A percentile compares a stretch with the other conserved stretches of the same genome.
Evolutionary conservation across 2,329 filamentous ascomycete species (phyloP).

Genomic region (Botrytis hyacinthi): DNA sequence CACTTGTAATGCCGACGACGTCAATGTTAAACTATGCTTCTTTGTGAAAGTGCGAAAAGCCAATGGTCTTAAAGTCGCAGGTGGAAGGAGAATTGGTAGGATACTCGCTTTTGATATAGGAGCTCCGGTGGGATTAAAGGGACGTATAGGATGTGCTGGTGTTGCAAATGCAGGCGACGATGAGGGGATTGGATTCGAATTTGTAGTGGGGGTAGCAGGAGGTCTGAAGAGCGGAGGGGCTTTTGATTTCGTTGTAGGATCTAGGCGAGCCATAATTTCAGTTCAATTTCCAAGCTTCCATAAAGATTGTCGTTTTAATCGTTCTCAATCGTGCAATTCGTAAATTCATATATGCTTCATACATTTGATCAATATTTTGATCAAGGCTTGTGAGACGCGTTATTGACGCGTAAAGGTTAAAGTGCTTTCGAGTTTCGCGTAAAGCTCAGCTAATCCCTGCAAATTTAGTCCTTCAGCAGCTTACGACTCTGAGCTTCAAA

Average conservation of each 20-base stretch:
- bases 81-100: slow-evolving; percentile 84
- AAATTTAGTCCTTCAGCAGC: background rate
- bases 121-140: slow-evolving; percentile 45
- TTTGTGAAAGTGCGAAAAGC: slow-evolving; percentile 97
- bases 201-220: slow-evolving; percentile 31
- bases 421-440: slow-evolving; percentile 20
- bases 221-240: slow-evolving; percentile 35
- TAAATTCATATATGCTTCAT: slow-evolving; percentile 4
- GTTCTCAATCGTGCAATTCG: background rate
- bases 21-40: slow-evolving; percentile 92
- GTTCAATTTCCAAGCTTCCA: background rate
- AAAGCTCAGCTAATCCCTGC: slow-evolving; percentile 8
- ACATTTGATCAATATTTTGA: background rate
- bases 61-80: slow-evolving; percentile 80
- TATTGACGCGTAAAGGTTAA: slow-evolving; percentile 22
- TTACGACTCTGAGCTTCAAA: slow-evolving; percentile 1
- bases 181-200: slow-evolving; percentile 66
- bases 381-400: slow-evolving; percentile 25
- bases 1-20: slow-evolving; percentile 79
- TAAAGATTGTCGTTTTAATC: background rate
- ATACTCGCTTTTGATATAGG: slow-evolving; percentile 48
- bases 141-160: slow-evolving; percentile 73
- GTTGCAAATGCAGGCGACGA: slow-evolving; percentile 91
- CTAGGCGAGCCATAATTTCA: slow-evolving; percentile 32
- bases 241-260: slow-evolving; percentile 30